Conservation (phyloP, 805 yeast genomes). For the Pichia membranifaciens region DNA sequence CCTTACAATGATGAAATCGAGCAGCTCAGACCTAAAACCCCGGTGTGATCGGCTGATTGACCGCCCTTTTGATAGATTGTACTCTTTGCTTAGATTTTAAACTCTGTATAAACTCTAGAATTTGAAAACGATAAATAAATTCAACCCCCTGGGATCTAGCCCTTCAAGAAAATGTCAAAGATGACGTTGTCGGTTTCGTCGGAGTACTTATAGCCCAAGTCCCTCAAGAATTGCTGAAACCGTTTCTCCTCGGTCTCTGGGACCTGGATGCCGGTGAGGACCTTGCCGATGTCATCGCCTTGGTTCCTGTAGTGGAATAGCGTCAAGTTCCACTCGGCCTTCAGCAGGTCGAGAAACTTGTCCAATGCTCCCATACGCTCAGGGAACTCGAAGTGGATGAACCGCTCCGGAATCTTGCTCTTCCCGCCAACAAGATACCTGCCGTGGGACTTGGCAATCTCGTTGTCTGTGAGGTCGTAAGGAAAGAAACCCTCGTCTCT, state of each 20-base stretch:
- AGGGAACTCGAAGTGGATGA: constrained; percentile 88
- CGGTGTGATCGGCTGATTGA: constrained; percentile 30
- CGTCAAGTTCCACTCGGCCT: constrained; percentile 84
- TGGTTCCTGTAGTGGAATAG: constrained; percentile 95
- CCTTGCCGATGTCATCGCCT: constrained; percentile 91
- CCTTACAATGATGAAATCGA: constrained; percentile 74
- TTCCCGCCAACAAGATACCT: constrained; percentile 95
- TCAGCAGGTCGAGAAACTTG: constrained; percentile 67
- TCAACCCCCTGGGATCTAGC: too few species aligned
- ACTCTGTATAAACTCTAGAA: too few species aligned
- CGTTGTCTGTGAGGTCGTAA: constrained; percentile 83
- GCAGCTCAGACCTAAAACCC: constrained; percentile 77
- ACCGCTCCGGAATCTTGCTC: constrained; percentile 66
- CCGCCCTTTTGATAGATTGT: neutral
- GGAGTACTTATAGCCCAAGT: constrained; percentile 65
- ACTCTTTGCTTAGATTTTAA: neutral
- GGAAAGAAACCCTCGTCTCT: constrained; percentile 63
- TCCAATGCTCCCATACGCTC: constrained; percentile 94
- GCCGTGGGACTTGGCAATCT: constrained; percentile 93
- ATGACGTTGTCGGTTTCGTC: constrained; percentile 85
- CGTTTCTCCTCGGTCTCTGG: constrained; percentile 63
- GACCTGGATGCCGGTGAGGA: constrained; percentile 82
- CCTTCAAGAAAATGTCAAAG: constrained; percentile 56
- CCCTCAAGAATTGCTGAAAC: constrained; percentile 61
- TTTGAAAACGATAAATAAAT: too few species aligned